A percentile compares a stretch with the other conserved stretches of the same genome.
Evolutionary conservation across 257 asterid species (phyloP).

Genomic region (Hygrophila difformis): DNA sequence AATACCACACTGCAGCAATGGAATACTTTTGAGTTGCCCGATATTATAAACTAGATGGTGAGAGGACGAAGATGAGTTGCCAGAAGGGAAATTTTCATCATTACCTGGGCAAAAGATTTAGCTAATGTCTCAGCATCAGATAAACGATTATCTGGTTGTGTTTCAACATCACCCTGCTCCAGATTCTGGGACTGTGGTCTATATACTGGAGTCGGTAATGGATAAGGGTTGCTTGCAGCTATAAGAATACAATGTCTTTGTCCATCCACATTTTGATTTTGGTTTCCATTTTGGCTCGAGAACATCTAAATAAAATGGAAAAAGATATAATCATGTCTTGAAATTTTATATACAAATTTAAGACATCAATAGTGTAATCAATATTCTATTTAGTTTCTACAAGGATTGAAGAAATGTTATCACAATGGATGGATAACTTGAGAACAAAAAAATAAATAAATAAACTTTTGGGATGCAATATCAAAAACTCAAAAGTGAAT

Average conservation of each 20-base stretch:
- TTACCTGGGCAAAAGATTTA: conserved; percentile 77
- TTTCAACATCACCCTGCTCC: conserved; percentile 54
- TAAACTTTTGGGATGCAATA: no score
- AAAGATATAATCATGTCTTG: no score
- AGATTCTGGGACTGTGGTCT: conserved; percentile 45
- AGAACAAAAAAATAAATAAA: no score
- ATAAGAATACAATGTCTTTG: conserved; percentile 82
- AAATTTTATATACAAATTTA: no score
- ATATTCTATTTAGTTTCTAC: no score
- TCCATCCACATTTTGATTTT: conserved; percentile 53
- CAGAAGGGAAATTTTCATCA: neutral
- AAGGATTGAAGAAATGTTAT: no score
- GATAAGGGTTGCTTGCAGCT: conserved; percentile 90
- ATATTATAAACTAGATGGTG: neutral
- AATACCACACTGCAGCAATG: conserved; percentile 62
- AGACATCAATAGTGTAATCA: no score
- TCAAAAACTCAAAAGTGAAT: neutral
- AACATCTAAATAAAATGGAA: conserved; percentile 88
- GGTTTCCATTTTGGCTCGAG: conserved; percentile 45
- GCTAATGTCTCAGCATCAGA: conserved; percentile 86
- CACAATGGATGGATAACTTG: no score
- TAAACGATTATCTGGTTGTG: conserved; percentile 50
- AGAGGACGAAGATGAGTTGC: neutral
- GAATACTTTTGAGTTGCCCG: conserved; percentile 9
- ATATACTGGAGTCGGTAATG: conserved; percentile 72